These are phyloP conservation scores for Trichophyton benhamiae DNA, from an alignment of 2,329 filamentous ascomycete species.

Conservation along the genomic window DNA sequence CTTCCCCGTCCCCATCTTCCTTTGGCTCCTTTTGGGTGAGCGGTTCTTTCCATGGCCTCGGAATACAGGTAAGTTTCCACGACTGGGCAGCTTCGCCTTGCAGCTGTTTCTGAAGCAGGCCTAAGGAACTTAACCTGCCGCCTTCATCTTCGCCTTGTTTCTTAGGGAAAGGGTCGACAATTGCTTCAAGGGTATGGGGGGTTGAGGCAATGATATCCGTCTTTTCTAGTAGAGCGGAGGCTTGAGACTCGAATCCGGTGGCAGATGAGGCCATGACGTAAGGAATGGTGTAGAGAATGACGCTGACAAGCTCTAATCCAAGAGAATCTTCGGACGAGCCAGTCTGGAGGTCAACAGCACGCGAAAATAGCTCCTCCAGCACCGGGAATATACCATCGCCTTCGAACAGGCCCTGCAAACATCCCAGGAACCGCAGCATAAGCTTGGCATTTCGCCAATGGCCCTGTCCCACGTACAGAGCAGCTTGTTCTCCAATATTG, in stretches of 20 bases:
- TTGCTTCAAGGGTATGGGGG: constrained; percentile 66
- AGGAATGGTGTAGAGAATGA: constrained; percentile 86
- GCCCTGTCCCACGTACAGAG: constrained; percentile 57
- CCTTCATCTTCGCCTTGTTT: constrained; percentile 42
- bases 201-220: constrained; percentile 90
- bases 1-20: constrained; percentile 38
- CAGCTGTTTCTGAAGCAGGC: constrained; percentile 73
- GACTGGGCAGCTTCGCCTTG: constrained; percentile 59
- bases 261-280: constrained; percentile 71
- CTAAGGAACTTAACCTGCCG: constrained; percentile 58
- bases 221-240: constrained; percentile 72
- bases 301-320: constrained; percentile 80
- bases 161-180: constrained; percentile 72
- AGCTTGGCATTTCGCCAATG: constrained; percentile 89
- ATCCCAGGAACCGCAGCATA: constrained; percentile 76
- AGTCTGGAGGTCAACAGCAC: constrained; percentile 86
- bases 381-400: constrained; percentile 76
- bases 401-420: constrained; percentile 65
- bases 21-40: constrained; percentile 20
- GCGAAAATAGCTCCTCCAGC: constrained; percentile 77
- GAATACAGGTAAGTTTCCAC: constrained; percentile 60
- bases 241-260: constrained; percentile 57
- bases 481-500: constrained; percentile 48
- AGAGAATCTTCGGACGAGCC: constrained; percentile 75
- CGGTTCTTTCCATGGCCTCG: constrained; percentile 40